Conservation (phyloP, 805 yeast species). For the Priceomyces carsonii region DNA sequence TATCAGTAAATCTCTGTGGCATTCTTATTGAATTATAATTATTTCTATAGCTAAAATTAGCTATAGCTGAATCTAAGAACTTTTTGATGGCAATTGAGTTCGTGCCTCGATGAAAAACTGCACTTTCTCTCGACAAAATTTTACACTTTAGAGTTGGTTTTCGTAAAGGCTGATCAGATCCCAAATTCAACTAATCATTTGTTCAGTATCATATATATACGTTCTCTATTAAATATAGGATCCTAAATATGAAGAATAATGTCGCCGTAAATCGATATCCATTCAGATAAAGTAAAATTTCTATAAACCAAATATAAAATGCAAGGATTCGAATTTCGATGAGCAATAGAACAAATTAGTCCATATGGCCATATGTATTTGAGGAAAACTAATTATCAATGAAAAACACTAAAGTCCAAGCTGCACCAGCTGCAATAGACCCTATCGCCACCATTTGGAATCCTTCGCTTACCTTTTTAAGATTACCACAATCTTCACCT, state of each 20-base stretch:
- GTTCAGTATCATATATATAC: too few species aligned
- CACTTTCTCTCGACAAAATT: too few species aligned
- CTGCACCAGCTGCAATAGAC: conserved; percentile 96
- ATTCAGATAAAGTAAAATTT: neutral
- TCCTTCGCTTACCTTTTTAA: conserved; percentile 73
- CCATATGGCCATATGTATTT: too few species aligned
- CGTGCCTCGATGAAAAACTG: too few species aligned
- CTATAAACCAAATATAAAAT: conserved; percentile 2
- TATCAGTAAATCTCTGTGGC: conserved; percentile 39
- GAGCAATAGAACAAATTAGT: neutral
- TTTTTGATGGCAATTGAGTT: too few species aligned
- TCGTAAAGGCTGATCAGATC: too few species aligned
- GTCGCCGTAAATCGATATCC: too few species aligned
- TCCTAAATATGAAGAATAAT: too few species aligned
- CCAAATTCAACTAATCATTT: too few species aligned
- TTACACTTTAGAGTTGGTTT: too few species aligned
- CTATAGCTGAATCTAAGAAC: too few species aligned
- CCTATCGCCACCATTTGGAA: conserved; percentile 92
- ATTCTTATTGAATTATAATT: conserved; percentile 13
- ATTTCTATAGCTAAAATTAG: neutral
- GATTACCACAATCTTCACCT: conserved; percentile 69
- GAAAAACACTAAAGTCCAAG: conserved; percentile 85
- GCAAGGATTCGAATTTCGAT: neutral
- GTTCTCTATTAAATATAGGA: too few species aligned
- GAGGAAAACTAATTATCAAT: conserved; percentile 53